Percentiles rank a stretch among this genome's conserved stretches.
phyloP scores from a whole-genome alignment of 2,329 filamentous ascomycete species.

The Calonectria hawksworthii region DNA sequence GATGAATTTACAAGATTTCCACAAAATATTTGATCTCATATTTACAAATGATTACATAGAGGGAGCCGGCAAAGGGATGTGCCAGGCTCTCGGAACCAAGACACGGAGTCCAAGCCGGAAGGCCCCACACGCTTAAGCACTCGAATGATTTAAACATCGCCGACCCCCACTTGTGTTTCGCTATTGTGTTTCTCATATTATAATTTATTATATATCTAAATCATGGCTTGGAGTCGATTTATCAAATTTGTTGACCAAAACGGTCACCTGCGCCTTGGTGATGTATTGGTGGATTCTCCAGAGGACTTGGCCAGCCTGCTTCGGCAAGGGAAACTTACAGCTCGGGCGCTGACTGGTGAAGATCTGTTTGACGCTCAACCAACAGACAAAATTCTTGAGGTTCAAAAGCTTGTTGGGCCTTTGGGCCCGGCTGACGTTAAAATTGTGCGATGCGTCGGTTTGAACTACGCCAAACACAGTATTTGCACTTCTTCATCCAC shows the following conservation, averaged over 20 bases:
- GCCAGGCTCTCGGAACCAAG: background rate
- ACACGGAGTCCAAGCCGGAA: background rate
- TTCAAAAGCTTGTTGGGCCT: background rate
- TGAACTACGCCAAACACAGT: slow-evolving; percentile 1
- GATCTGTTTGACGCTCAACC: background rate
- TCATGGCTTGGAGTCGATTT: background rate
- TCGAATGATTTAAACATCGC: background rate
- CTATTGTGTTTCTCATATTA: background rate
- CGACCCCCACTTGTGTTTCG: background rate
- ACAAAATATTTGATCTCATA: background rate
- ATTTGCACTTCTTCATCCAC: too few relatives aligned
- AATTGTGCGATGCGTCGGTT: background rate
- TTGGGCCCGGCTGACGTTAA: background rate
- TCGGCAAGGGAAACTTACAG: background rate
- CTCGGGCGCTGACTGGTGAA: background rate
- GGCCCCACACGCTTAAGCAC: background rate
- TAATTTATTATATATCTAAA: background rate
- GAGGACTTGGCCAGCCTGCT: background rate
- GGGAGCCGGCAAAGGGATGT: background rate
- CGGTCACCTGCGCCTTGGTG: background rate
- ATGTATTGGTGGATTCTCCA: background rate
- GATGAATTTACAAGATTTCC: too few relatives aligned
- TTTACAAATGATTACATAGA: background rate
- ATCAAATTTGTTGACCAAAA: background rate
- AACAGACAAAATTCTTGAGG: background rate